These are phyloP conservation scores for Remersonia thermophila DNA, from an alignment of 2,329 filamentous ascomycete species.

Conservation along the genomic window DNA sequence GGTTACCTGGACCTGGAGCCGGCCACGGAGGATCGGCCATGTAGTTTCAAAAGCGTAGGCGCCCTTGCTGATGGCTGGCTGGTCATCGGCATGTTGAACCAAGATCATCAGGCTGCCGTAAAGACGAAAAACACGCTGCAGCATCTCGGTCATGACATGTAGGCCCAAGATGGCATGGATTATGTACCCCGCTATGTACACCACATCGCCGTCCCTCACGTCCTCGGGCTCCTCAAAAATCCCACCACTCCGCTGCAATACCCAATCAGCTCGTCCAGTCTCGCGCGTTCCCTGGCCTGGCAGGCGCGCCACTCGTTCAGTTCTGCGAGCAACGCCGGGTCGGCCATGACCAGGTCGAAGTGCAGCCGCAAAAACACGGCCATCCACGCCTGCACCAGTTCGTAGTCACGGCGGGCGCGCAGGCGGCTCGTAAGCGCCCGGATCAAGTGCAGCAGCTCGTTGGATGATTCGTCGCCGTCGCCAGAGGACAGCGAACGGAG, in stretches of 20 bases:
- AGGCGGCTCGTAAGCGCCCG: conserved; percentile 64
- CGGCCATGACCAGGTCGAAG: conserved; percentile 42
- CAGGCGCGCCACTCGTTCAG: conserved; percentile 59
- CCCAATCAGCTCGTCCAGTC: conserved; percentile 66
- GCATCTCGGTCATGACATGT: no score
- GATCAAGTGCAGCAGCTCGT: conserved; percentile 72
- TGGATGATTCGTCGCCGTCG: conserved; percentile 33
- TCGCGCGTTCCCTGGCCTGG: conserved; percentile 57
- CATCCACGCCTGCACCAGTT: conserved; percentile 96
- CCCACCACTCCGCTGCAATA: conserved; percentile 79
- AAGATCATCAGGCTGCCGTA: no score
- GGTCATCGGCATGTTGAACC: no score
- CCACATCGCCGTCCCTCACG: no score
- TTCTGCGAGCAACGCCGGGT: conserved; percentile 40
- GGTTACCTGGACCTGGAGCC: no score
- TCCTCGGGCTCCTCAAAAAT: conserved; percentile 57
- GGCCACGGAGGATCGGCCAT: no score
- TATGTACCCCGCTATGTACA: no score
- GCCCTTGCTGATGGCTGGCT: no score
- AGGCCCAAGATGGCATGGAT: no score
- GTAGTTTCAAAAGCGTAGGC: no score
- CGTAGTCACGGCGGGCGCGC: conserved; percentile 64
- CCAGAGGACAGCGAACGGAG: conserved; percentile 61
- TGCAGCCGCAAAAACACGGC: conserved; percentile 80
- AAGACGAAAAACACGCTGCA: no score